These are phyloP conservation scores for Chlamydomonas reinhardtii DNA, from an alignment of 163 green algal genomes.

Conservation along the genomic window DNA sequence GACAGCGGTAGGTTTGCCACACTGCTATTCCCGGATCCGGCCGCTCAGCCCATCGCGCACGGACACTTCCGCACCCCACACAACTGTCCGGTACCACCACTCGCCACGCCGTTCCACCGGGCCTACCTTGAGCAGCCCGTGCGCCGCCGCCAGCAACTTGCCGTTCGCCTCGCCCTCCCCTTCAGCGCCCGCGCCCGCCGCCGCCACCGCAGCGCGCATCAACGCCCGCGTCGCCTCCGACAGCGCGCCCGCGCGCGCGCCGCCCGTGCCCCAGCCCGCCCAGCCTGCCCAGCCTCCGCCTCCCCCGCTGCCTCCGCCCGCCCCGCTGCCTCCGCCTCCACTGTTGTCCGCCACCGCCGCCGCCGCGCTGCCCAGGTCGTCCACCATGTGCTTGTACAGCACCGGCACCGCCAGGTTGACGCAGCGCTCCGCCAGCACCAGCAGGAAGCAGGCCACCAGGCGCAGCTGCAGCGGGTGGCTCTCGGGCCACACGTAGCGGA, in stretches of 20 bases:
- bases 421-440: slow-evolving; percentile 73
- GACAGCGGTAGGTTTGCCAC: too few relatives aligned
- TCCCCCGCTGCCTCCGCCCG: neutral
- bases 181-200: neutral
- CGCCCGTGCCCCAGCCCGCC: neutral
- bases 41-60: too few relatives aligned
- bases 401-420: slow-evolving; percentile 87
- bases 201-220: neutral
- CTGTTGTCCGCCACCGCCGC: neutral
- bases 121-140: slow-evolving; percentile 15
- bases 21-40: too few relatives aligned
- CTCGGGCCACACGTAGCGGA: slow-evolving; percentile 69
- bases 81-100: too few relatives aligned
- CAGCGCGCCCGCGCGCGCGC: neutral
- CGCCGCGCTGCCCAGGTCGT: slow-evolving; percentile 49
- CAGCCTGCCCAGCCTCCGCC: neutral
- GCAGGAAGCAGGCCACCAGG: slow-evolving; percentile 71
- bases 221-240: neutral
- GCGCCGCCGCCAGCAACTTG: slow-evolving; percentile 4
- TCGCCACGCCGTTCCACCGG: too few relatives aligned
- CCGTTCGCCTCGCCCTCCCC: neutral
- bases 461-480: slow-evolving; percentile 59
- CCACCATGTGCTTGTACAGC: slow-evolving; percentile 84
- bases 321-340: neutral
- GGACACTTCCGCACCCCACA: neutral